A percentile compares a stretch with the other conserved stretches of the same genome.
Evolutionary conservation across 176 grass and related monocot genomes (phyloP).

Genomic region (Musa itinerans): DNA sequence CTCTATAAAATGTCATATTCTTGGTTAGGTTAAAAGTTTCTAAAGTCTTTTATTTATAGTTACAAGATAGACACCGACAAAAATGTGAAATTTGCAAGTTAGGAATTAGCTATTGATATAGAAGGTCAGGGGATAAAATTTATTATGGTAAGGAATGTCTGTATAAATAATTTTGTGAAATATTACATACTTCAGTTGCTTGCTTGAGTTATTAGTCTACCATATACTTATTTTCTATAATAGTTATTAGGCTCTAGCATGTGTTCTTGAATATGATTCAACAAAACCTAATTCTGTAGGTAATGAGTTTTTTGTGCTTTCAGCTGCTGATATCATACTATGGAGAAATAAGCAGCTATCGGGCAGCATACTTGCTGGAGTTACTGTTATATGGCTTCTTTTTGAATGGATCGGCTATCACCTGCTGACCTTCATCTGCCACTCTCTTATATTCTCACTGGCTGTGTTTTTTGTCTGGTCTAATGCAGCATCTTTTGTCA

Average conservation of each 20-base stretch:
- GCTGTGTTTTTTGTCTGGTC: constrained; percentile 63
- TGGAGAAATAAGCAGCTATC: constrained; percentile 82
- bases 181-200: no score
- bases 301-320: constrained; percentile 6
- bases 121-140: no score
- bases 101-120: no score
- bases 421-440: constrained; percentile 68
- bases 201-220: no score
- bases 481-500: constrained; percentile 53
- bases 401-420: constrained; percentile 92
- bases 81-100: no score
- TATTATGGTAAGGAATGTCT: no score
- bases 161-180: no score
- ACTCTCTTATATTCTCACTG: constrained; percentile 56
- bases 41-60: no score
- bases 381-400: constrained; percentile 75
- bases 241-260: neutral
- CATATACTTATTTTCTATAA: no score
- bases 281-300: neutral
- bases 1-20: no score
- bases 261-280: neutral
- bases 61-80: no score
- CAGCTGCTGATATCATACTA: constrained; percentile 79
- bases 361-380: constrained; percentile 55
- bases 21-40: no score